Percentiles rank a stretch among this genome's conserved stretches.
phyloP scores from a whole-genome alignment of 495 filamentous ascomycete species.

The Penicillium goetzii region DNA sequence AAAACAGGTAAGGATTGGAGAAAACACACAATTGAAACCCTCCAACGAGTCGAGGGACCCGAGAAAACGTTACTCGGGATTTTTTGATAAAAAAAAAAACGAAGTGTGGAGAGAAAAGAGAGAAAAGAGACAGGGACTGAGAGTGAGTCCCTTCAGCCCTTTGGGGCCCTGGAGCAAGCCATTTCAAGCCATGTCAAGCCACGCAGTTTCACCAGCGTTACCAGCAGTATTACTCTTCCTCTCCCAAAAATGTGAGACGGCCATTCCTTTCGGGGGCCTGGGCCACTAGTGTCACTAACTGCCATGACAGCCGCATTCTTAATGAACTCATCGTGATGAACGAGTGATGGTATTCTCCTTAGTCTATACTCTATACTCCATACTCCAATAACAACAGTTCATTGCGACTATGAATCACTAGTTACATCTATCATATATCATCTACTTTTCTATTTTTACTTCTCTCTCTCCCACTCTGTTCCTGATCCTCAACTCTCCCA shows the following conservation, averaged over 20 bases:
- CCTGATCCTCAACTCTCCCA: not conserved
- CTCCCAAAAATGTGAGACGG: slow-evolving; percentile 34
- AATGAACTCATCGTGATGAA: not conserved
- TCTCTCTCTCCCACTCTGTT: not conserved
- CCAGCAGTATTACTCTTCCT: slow-evolving; percentile 1
- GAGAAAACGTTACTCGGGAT: not conserved
- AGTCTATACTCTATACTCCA: not conserved
- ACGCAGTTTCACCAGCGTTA: slow-evolving; percentile 29
- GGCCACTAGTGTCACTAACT: not conserved
- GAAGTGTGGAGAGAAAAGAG: not conserved
- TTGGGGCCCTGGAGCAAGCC: slow-evolving; percentile 2
- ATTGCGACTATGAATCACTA: not conserved
- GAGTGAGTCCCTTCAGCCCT: not conserved
- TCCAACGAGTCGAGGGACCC: slow-evolving; percentile 3
- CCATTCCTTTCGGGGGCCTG: not conserved
- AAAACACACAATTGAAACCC: not conserved
- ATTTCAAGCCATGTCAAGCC: slow-evolving; percentile 15
- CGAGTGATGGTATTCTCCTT: not conserved
- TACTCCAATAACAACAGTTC: too few relatives aligned
- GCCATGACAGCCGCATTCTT: slow-evolving; percentile 10
- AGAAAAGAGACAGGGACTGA: slow-evolving; percentile 1
- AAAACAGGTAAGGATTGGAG: not conserved
- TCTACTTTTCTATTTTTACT: not conserved
- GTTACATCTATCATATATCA: not conserved
- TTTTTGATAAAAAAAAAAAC: not conserved